Evolutionary conservation across 75 land plant species (phyloP), one percentile per base, ranked within the genome.

Genomic region (Azolla pinnata): DNA sequence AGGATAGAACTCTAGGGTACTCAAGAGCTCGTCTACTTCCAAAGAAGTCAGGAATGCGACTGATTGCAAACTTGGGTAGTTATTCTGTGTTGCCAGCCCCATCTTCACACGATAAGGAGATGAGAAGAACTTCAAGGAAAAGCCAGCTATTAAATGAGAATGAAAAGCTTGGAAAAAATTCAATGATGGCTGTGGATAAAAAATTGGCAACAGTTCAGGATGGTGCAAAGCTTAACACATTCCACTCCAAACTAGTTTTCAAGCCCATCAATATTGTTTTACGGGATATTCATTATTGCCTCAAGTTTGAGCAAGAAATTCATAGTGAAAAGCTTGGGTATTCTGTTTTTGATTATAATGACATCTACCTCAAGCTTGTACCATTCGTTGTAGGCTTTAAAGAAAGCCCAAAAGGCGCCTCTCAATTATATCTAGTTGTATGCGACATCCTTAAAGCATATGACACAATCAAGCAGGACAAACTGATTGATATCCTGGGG

Each of bases 331-430:
- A 65, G 20, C 64, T 85, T 44, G 99, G 99, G 0, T 71, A 82
- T 14, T 89, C 99, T 28, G 91, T 89, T 2, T 95, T 95, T 74
- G 86, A 88, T 44, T 89, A 95, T 51, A 83, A 83, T 70, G 99
- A 89, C 74, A 74, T 74, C 29, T 89, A 95, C 59, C 33, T 52
- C 59, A 86, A 69, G 50, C 54, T 89, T 21, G 63, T 67, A 23
- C 81, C 79, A 8, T 95, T 81, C 66, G 34, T 86, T 31, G 57
- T 57, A 26, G 7, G 56, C 14, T 33, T 83, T 49, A 95, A 72
- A 58, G 69, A 28, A 31, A 33, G 26, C 17, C 56, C 48, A 20
- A 56, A 54, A 8, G 65, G 62, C 0, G 40, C 73, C 29, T 83
- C 85, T 24, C 56, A 48, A 35, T 29, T 85, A 7, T 93, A 65